Evolutionary conservation across 805 yeast genomes (phyloP).

Genomic region (Zygosaccharomyces bisporus): DNA sequence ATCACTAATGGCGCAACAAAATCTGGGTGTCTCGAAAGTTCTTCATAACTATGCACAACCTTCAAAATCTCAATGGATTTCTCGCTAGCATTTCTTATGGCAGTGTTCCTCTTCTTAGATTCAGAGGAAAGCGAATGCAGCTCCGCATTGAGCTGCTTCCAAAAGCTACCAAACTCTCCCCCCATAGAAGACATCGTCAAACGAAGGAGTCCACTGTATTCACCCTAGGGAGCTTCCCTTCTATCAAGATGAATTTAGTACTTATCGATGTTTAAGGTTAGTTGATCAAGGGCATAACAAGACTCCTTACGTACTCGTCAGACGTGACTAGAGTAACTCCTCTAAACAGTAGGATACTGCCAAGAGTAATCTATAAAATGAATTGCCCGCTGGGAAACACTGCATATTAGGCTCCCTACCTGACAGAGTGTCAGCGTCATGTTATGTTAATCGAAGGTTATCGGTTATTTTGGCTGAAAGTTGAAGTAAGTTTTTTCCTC

Average conservation of each 20-base stretch:
- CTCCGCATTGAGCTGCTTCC: conserved; percentile 47
- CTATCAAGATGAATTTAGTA: no score
- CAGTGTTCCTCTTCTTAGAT: conserved; percentile 64
- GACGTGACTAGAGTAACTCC: background rate
- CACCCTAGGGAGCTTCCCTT: no score
- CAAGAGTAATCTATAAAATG: background rate
- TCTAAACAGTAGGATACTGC: background rate
- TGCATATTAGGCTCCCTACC: background rate
- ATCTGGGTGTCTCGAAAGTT: conserved; percentile 45
- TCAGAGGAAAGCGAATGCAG: conserved; percentile 60
- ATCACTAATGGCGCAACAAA: conserved; percentile 66
- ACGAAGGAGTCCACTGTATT: background rate
- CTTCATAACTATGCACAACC: conserved; percentile 31
- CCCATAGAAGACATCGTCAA: conserved; percentile 17
- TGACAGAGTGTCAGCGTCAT: background rate
- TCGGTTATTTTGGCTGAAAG: background rate
- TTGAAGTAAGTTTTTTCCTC: background rate
- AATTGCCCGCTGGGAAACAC: background rate
- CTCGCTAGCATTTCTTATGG: conserved; percentile 59
- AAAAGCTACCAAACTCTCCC: conserved; percentile 21
- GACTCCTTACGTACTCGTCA: background rate
- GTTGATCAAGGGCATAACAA: background rate
- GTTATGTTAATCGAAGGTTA: background rate
- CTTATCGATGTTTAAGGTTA: background rate
- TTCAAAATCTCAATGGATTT: conserved; percentile 47